Evolutionary conservation across 2,329 filamentous ascomycete genomes (phyloP).

Genomic region (Colletotrichum eremochloae): DNA sequence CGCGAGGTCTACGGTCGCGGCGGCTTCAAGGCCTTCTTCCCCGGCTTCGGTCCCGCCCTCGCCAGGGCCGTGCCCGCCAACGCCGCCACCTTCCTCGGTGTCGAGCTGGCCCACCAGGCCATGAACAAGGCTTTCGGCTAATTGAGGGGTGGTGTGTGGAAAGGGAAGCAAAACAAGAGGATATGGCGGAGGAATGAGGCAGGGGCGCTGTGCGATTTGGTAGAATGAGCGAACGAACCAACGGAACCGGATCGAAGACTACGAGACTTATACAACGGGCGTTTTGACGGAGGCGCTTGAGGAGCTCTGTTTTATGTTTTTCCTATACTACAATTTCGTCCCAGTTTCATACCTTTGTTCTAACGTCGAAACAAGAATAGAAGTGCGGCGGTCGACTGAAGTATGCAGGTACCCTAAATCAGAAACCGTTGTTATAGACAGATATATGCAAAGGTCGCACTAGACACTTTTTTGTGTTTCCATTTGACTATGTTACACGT

Average conservation of each 20-base stretch:
- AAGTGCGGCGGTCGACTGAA: not conserved
- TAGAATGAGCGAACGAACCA: not conserved
- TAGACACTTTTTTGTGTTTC: not conserved
- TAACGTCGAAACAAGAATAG: slow-evolving; percentile 11
- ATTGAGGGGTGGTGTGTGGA: not conserved
- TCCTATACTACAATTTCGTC: not conserved
- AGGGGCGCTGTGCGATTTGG: no score
- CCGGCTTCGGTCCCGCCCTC: slow-evolving; percentile 92
- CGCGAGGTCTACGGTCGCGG: slow-evolving; percentile 85
- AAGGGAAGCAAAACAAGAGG: not conserved
- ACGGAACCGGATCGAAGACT: not conserved
- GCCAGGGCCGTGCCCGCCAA: slow-evolving; percentile 95
- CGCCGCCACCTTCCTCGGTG: slow-evolving; percentile 91
- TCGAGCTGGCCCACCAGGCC: slow-evolving; percentile 85
- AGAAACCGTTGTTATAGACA: not conserved
- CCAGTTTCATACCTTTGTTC: not conserved
- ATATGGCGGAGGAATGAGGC: not conserved
- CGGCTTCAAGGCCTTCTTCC: slow-evolving; percentile 94
- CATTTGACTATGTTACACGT: not conserved
- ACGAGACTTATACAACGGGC: not conserved
- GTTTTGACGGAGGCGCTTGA: slow-evolving; percentile 17
- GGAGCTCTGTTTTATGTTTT: not conserved
- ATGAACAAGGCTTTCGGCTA: slow-evolving; percentile 80
- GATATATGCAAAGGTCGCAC: not conserved
- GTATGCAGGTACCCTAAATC: not conserved